Base-by-base conservation (phyloP, 352 stramenopile genomes). In the Salisapilia sapeloensis region DNA sequence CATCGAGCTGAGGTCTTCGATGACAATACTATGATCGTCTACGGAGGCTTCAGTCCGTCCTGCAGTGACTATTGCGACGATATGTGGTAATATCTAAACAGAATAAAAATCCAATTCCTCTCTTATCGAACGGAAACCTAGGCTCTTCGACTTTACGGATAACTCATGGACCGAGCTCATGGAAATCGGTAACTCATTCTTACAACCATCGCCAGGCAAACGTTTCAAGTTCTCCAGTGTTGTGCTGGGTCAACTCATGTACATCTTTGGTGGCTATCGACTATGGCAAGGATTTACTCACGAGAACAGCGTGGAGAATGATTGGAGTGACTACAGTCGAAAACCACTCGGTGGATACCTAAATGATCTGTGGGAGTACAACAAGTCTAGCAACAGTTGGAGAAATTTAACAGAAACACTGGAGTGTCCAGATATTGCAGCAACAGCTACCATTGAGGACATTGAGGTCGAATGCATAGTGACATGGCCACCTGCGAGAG, bases 1-100 rank as follows among this genome's bases (percentile, higher is more conserved):
- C 86, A 96, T 35, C 77, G 65, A 26, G 76, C 86, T 4, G 57
- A 85, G 15, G 69, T 95, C 20, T 89, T 97, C 38, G 49, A 67
- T 24, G 74, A 96, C 38, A 56, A 61, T 12, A 86, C 72, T 2
- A 95, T 98, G 82, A 43, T 85, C 9, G 46, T 97, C 24, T 97
- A 95, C 46, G 91, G 89, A 17, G 92, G 92, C 6, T 97, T 96
- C 40, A 78, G 65, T 0, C 66, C 79, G 5, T 53, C 89, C 18
- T 98, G 92, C 43, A 69, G 79, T 24, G 92, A 98, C 48, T 98
- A 96, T 42, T 98, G 92, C 53, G 63, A 95, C 47, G 92, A 98
- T 54, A 61, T 96, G 48, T 98, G 92, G 91, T 44, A 23, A n/a
- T n/a, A n/a, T n/a, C 2, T 18, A 15, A 21, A 17, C 28, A 10